These are phyloP conservation scores for Silene vulgaris DNA, from an alignment of 179 eudicot genomes.

Conservation along the genomic window DNA sequence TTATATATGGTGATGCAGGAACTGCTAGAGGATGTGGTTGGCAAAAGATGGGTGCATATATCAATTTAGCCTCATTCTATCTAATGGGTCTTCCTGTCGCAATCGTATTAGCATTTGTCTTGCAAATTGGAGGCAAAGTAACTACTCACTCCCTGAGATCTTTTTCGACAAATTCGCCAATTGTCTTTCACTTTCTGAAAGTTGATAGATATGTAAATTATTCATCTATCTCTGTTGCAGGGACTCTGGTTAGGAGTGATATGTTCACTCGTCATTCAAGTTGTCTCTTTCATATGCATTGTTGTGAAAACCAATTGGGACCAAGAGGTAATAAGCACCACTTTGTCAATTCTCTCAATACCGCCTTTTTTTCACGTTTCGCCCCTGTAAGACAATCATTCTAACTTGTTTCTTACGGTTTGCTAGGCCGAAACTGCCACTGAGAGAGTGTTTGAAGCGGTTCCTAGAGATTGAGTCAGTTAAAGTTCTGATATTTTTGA, in stretches of 20 bases:
- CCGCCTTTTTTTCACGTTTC: background rate
- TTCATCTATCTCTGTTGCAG: conserved; percentile 10
- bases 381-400: too few relatives aligned
- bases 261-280: conserved; percentile 55
- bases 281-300: conserved; percentile 36
- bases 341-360: background rate
- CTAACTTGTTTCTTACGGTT: background rate
- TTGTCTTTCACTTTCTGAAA: background rate
- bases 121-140: conserved; percentile 52
- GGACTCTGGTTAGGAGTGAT: conserved; percentile 65
- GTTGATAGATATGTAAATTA: too few relatives aligned
- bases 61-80: conserved; percentile 61
- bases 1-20: conserved; percentile 27
- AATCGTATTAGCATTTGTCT: conserved; percentile 46
- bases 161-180: background rate
- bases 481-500: background rate
- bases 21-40: conserved; percentile 57
- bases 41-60: conserved; percentile 55
- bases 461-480: background rate
- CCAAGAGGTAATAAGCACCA: conserved; percentile 31
- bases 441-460: background rate
- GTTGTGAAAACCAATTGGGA: conserved; percentile 54
- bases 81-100: conserved; percentile 58
- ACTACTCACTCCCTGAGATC: background rate
- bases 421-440: background rate